phyloP scores from a whole-genome alignment of 2,329 filamentous ascomycete species.

The Penicillium sp. region DNA sequence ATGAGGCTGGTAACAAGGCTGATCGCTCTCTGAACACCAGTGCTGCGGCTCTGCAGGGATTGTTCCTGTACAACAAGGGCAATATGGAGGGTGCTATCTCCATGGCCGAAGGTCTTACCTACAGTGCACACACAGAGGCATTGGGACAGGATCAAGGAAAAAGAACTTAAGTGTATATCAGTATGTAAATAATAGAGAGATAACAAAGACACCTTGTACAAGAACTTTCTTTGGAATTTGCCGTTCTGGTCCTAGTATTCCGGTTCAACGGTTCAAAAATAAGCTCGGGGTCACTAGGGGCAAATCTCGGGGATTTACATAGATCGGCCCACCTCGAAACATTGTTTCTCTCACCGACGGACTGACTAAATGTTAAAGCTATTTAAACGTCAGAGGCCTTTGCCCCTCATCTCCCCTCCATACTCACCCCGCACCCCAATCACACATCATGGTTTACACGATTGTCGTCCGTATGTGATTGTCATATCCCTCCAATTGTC shows the following conservation, averaged over 20 bases:
- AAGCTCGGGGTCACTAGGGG: constrained; percentile 18
- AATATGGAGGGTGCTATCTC: constrained; percentile 82
- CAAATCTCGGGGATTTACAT: constrained; percentile 16
- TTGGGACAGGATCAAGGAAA: constrained; percentile 17
- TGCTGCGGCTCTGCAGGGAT: constrained; percentile 86
- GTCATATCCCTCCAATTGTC: background rate
- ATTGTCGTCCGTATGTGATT: constrained; percentile 31
- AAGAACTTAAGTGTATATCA: constrained; percentile 22
- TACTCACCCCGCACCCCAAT: background rate
- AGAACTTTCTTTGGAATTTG: too few species aligned
- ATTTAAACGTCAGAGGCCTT: background rate
- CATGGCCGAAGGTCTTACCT: constrained; percentile 62
- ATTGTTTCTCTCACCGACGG: constrained; percentile 16
- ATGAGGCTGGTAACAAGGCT: constrained; percentile 51
- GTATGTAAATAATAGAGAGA: constrained; percentile 25
- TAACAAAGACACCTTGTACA: constrained; percentile 11
- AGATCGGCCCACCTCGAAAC: constrained; percentile 11
- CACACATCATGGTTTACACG: constrained; percentile 30
- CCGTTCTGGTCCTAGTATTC: too few species aligned
- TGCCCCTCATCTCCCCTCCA: constrained; percentile 13
- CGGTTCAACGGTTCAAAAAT: background rate
- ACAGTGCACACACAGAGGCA: constrained; percentile 34
- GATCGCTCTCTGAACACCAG: constrained; percentile 63
- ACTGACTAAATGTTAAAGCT: background rate
- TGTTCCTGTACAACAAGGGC: constrained; percentile 95